Evolutionary conservation across 2,329 filamentous ascomycete genomes (phyloP), one percentile per base, ranked within the genome.

Genomic region (Arthroderma sp.): DNA sequence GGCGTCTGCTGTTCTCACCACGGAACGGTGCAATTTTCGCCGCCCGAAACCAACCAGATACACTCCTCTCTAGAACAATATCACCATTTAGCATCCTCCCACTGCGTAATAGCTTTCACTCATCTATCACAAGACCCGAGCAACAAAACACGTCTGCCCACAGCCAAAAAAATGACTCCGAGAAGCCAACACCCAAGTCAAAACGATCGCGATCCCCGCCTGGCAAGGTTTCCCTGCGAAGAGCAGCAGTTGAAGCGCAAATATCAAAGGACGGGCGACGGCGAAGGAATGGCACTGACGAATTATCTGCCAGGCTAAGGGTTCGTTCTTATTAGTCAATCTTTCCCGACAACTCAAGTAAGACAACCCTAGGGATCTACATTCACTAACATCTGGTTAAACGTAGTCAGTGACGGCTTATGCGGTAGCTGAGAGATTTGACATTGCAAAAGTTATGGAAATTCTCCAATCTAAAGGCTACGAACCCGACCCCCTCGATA

Each of bases 171-270:
- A 22, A 22, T 22, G 32, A 43, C 7, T 8, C 5, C 8, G 41
- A n/a, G 15, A 43, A 36, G 28, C 32, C 15, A 10, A 41, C 48
- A 3, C 59, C 60, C 38, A 60, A 62, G 11, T 57, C 65, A 53
- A 71, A 69, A 55, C 68, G 71, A 50, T 60, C 63, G 5, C 64
- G 74, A 49, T 66, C 67, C 27, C 67, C 73, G 3, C 69, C 71
- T 27, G 67, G 77, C 38, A 83, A 86, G 52, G 83, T 81, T 49
- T 91, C 85, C 1, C 70, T 95, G 30, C 79, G 89, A 45, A 77
- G 87, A 47, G 86, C 94, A 8, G 86, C 88, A 30, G 83, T 86
- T 11, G 86, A 91, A 55, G 87, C 88, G 11, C 86, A 94, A 64
- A 68, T 65, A 52, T 76, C 68, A 47, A 71, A 67, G 52, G 69